These are phyloP conservation scores for Trichophyton schoenleinii DNA, from an alignment of 2,329 filamentous ascomycete species.

Conservation along the genomic window DNA sequence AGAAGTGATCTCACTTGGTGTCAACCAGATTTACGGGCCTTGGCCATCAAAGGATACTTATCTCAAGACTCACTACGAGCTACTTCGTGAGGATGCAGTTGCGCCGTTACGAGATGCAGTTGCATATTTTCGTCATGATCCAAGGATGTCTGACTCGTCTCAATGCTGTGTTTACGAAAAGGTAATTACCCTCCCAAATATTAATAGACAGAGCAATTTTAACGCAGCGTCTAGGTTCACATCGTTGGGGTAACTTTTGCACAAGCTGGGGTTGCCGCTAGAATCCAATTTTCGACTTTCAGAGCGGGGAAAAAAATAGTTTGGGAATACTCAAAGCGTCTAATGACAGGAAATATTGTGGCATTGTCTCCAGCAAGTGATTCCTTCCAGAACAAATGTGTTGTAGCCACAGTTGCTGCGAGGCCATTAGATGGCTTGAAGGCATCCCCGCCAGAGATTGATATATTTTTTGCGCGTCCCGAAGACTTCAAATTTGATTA, in stretches of 20 bases:
- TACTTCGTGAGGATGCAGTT: slow-evolving; percentile 63
- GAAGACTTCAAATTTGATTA: slow-evolving; percentile 57
- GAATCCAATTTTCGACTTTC: slow-evolving; percentile 57
- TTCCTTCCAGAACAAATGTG: slow-evolving; percentile 51
- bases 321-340: slow-evolving; percentile 52
- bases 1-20: slow-evolving; percentile 27
- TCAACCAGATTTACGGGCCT: slow-evolving; percentile 44
- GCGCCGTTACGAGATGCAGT: slow-evolving; percentile 58
- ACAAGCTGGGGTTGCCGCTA: slow-evolving; percentile 49
- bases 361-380: slow-evolving; percentile 44
- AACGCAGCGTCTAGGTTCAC: slow-evolving; percentile 42
- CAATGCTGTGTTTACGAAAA: slow-evolving; percentile 56
- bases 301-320: slow-evolving; percentile 53
- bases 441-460: slow-evolving; percentile 56
- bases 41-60: slow-evolving; percentile 55
- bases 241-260: slow-evolving; percentile 54
- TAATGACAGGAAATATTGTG: slow-evolving; percentile 44
- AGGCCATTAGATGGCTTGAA: slow-evolving; percentile 52
- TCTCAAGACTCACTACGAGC: slow-evolving; percentile 58
- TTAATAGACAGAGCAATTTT: not conserved
- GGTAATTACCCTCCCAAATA: slow-evolving; percentile 29
- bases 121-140: slow-evolving; percentile 39
- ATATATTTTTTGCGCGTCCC: slow-evolving; percentile 56
- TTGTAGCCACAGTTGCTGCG: slow-evolving; percentile 60
- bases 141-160: slow-evolving; percentile 45